Evolutionary conservation across 371 early-diverging fungal species (phyloP).

Genomic region (Mucor lusitanicus): DNA sequence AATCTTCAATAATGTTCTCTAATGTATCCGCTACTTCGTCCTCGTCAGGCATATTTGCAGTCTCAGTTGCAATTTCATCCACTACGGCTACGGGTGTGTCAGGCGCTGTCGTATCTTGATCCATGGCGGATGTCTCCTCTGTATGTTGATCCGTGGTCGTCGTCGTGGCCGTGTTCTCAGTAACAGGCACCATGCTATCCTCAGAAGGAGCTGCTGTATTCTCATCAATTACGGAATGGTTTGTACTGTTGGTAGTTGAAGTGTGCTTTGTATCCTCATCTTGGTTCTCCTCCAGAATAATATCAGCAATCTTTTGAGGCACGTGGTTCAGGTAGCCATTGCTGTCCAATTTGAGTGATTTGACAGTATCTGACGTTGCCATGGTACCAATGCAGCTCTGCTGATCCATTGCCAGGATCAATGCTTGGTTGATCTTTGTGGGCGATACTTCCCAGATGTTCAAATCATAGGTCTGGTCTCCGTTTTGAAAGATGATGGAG

Average conservation of each 20-base stretch:
- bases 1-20: background rate
- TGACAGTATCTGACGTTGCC: background rate
- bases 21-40: background rate
- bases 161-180: background rate
- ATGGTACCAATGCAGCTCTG: background rate
- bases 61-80: background rate
- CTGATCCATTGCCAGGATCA: background rate
- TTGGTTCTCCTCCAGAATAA: background rate
- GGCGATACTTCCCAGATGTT: slow-evolving; percentile 4
- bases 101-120: background rate
- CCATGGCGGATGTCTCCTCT: background rate
- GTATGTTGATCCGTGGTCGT: background rate
- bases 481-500: background rate
- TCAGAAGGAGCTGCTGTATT: background rate
- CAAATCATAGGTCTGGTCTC: background rate
- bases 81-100: too few relatives aligned
- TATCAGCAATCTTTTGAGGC: slow-evolving; percentile 7
- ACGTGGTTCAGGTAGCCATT: background rate
- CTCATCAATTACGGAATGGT: background rate
- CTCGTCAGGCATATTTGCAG: background rate
- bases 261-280: background rate
- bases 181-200: background rate
- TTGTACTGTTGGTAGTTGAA: background rate
- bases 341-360: background rate
- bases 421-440: background rate